Percentiles rank a stretch among this genome's conserved stretches.
Evolutionary conservation across 2,329 filamentous ascomycete species (phyloP).

Genomic region (Rosellinia necatrix): DNA sequence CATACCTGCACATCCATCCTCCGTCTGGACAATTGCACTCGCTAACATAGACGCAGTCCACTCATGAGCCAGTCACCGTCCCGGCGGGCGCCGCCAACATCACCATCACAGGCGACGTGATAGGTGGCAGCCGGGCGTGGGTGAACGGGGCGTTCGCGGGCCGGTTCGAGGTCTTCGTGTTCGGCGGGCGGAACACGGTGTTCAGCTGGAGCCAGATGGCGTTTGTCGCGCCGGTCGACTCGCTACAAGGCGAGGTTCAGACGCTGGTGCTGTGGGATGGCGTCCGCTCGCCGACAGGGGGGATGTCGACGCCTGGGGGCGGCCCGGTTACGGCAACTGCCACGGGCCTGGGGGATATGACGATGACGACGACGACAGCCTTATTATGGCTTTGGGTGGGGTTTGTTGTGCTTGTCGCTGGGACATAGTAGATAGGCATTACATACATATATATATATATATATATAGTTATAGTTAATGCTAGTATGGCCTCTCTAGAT

Average conservation of each 20-base stretch:
- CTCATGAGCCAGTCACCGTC: slow-evolving; percentile 48
- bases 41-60: slow-evolving; percentile 38
- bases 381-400: no score
- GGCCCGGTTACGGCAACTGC: no score
- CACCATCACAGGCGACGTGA: slow-evolving; percentile 49
- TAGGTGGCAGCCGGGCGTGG: slow-evolving; percentile 55
- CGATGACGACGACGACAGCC: no score
- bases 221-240: slow-evolving; percentile 55
- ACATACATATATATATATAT: no score
- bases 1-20: not conserved
- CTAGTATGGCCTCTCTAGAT: no score
- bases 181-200: slow-evolving; percentile 54
- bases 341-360: no score
- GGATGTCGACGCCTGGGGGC: no score
- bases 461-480: no score
- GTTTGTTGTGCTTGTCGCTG: no score
- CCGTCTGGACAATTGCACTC: no score
- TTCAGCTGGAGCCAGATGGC: slow-evolving; percentile 63
- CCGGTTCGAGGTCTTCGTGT: slow-evolving; percentile 59
- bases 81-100: slow-evolving; percentile 41
- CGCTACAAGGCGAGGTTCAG: slow-evolving; percentile 23
- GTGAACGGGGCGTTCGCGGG: slow-evolving; percentile 51
- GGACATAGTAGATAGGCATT: no score
- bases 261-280: slow-evolving; percentile 19
- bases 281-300: not conserved